Base-by-base conservation (phyloP, 345 rosid species). In the Noccaea caerulescens region DNA sequence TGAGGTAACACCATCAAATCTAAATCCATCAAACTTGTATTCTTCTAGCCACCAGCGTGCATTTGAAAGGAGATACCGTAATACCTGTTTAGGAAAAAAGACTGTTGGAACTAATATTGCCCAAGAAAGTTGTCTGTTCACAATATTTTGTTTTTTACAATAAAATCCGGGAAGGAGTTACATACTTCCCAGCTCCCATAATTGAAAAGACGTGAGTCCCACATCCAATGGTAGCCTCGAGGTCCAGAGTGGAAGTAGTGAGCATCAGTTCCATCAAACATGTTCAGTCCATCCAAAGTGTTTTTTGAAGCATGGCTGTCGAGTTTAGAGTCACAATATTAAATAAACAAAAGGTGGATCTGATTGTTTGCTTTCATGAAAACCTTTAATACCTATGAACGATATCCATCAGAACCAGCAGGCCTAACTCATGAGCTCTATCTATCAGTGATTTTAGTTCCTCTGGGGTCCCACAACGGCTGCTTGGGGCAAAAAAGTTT, bases 11-110 rank as follows among this genome's bases (percentile, higher is more conserved):
- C 97, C 98, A 83, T 93, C 97, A 84, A 91, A 93, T 80, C 98
- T 87, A 79, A 86, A 93, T 41, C 98, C 98, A 83, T 91, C 98
- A 77, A 93, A 91, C 77, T 85, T 87, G 69, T 86, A 93, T 79
- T 93, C 97, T 56, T 93, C 98, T 54, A 93, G 80, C 98, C 98
- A 93, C 97, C 98, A 93, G 76, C 98, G 87, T 58, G 97, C 98
- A 87, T 93, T 93, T 49, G 98, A 93, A 58, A 91, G 88, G 51
- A 91, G 97, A 87, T 75, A 91, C 72, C 98, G 82, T 34, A 91
- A 55, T 13, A 93, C 98, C 98, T 93, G 49, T 66, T 73, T 41
- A 38, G 52, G 64, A 49, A 33, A 67, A 13, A 37, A 37, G 56
- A 76, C 12, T 25, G 74, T 75, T 61, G 4, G 30, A 38, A 62